These are phyloP conservation scores for Daphne laureola DNA, from an alignment of 441 rosid species.

Conservation along the genomic window DNA sequence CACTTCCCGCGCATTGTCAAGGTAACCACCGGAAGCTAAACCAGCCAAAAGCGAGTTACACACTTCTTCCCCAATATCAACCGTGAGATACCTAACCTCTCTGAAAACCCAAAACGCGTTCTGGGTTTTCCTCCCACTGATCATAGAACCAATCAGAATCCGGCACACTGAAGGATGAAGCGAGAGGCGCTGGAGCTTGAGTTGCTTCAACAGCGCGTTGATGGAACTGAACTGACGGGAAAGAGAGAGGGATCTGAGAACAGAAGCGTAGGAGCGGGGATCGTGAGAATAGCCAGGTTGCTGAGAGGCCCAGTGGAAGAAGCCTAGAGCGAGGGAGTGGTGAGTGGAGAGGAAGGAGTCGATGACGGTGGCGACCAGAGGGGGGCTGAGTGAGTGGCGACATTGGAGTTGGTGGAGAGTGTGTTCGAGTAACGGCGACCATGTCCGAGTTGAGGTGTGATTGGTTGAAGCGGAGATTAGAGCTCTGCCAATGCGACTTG, in stretches of 20 bases:
- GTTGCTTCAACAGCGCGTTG: constrained; percentile 49
- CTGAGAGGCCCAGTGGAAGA: constrained; percentile 89
- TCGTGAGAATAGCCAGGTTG: constrained; percentile 71
- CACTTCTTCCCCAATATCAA: constrained; percentile 34
- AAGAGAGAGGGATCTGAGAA: constrained; percentile 59
- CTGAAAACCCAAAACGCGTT: constrained; percentile 52
- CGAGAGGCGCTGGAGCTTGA: constrained; percentile 31
- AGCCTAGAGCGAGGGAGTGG: constrained; percentile 74
- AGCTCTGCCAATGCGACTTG: constrained; percentile 55
- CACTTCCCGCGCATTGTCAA: constrained; percentile 42
- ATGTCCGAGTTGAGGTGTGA: constrained; percentile 32
- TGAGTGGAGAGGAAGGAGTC: constrained; percentile 63
- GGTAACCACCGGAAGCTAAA: constrained; percentile 43
- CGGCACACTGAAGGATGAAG: constrained; percentile 50
- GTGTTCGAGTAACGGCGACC: constrained; percentile 59
- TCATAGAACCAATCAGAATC: constrained; percentile 36
- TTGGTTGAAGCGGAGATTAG: constrained; percentile 41
- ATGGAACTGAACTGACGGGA: constrained; percentile 58
- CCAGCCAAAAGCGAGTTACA: constrained; percentile 70
- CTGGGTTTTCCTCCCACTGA: constrained; percentile 39
- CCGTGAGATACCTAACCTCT: constrained; percentile 27
- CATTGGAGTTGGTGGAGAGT: constrained; percentile 47
- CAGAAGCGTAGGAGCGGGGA: constrained; percentile 50
- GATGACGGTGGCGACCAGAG: constrained; percentile 62
- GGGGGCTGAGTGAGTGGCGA: constrained; percentile 44